Evolutionary conservation across 1,284 basidiomycete genomes (phyloP).

Genomic region (Trametes pubescens): DNA sequence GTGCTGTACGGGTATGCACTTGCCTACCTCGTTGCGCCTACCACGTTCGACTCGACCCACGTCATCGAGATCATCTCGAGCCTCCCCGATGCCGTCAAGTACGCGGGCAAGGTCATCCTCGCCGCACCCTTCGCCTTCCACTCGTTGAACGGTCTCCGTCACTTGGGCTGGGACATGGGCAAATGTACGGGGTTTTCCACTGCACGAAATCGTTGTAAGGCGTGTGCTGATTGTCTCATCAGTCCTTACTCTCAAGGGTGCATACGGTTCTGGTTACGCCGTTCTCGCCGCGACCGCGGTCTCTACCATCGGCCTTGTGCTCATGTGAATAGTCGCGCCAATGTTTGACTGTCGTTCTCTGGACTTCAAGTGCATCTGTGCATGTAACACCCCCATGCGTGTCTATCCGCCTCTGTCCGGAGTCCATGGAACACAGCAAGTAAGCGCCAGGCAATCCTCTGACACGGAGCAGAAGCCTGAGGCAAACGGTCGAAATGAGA

Average conservation of each 20-base stretch:
- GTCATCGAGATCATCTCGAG: conserved; percentile 77
- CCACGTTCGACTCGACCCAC: conserved; percentile 80
- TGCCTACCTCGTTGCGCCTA: conserved; percentile 86
- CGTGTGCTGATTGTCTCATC: conserved; percentile 13
- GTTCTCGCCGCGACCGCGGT: conserved; percentile 86
- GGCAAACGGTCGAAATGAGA: too few relatives aligned
- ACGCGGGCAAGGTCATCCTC: conserved; percentile 76
- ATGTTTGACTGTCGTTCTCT: not conserved
- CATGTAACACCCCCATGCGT: not conserved
- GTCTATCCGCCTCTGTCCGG: not conserved
- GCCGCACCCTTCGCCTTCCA: conserved; percentile 93
- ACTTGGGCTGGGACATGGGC: conserved; percentile 91
- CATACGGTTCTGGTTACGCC: conserved; percentile 82
- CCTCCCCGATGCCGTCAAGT: conserved; percentile 80
- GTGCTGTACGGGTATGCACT: conserved; percentile 92
- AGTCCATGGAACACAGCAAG: too few relatives aligned
- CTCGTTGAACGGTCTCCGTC: conserved; percentile 89
- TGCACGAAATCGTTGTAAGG: conserved; percentile 4
- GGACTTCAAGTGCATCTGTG: not conserved
- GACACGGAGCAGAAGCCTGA: too few relatives aligned
- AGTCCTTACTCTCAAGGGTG: conserved; percentile 86
- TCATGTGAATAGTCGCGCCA: conserved; percentile 36
- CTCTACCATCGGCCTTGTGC: conserved; percentile 64
- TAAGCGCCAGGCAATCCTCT: not conserved
- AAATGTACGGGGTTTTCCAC: conserved; percentile 71